phyloP scores from a whole-genome alignment of 192 early-diverging fungal species.

The Linnemannia schmuckeri region DNA sequence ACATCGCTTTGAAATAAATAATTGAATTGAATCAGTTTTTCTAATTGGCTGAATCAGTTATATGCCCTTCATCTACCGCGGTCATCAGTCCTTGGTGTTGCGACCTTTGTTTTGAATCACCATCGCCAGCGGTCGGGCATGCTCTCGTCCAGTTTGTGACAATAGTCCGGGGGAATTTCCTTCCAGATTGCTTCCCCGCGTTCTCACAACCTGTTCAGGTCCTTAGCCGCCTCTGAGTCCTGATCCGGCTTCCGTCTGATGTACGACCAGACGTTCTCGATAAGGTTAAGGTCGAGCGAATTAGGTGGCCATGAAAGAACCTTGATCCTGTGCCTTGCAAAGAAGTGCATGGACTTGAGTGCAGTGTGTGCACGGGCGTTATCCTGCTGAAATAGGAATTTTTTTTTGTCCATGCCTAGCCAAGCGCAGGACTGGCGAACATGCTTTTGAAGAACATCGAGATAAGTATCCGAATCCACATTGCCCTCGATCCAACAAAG shows the following conservation, averaged over 20 bases:
- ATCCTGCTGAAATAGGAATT: conserved; percentile 25
- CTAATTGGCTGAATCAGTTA: too few species aligned
- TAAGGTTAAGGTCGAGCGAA: background rate
- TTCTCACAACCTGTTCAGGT: too few species aligned
- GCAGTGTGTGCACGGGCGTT: background rate
- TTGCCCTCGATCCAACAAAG: conserved; percentile 15
- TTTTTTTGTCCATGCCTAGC: background rate
- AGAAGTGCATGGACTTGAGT: background rate
- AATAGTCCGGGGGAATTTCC: too few species aligned
- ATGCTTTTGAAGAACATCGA: conserved; percentile 1
- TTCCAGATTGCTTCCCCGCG: too few species aligned
- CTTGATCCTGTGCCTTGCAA: background rate
- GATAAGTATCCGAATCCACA: background rate
- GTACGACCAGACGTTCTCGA: background rate
- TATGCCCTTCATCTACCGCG: too few species aligned
- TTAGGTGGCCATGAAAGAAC: background rate
- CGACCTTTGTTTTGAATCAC: too few species aligned
- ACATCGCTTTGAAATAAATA: too few species aligned
- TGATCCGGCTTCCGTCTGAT: background rate
- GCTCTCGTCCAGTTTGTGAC: too few species aligned
- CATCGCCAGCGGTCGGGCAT: too few species aligned
- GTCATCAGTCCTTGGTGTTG: too few species aligned
- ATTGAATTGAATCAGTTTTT: too few species aligned
- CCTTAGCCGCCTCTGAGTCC: background rate
- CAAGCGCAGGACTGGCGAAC: background rate